Conservation (phyloP, 1,284 basidiomycete genomes). For the Malassezia dermatis region DNA sequence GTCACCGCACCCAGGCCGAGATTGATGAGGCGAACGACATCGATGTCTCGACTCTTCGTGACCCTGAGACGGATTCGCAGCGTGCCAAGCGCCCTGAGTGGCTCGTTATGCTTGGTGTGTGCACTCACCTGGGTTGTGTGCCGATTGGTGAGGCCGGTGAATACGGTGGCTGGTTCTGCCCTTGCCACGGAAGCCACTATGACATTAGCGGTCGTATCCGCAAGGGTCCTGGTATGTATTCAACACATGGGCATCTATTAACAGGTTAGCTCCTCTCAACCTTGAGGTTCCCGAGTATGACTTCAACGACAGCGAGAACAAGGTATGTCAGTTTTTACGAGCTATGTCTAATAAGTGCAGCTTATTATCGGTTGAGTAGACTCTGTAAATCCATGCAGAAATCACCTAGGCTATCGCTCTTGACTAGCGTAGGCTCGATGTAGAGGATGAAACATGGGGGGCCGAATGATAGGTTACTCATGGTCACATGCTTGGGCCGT, state of each 20-base stretch:
- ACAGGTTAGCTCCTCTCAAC: constrained; percentile 59
- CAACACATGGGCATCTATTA: constrained; percentile 3
- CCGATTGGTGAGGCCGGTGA: constrained; percentile 93
- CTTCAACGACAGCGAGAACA: constrained; percentile 48
- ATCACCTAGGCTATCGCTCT: not conserved
- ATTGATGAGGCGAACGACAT: constrained; percentile 80
- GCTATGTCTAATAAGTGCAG: not conserved
- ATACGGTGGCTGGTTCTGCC: constrained; percentile 60
- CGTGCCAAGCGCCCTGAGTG: constrained; percentile 92
- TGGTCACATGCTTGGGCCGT: not conserved
- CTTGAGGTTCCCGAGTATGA: constrained; percentile 61
- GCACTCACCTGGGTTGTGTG: constrained; percentile 98
- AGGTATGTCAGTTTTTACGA: constrained; percentile 52
- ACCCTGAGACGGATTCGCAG: constrained; percentile 80
- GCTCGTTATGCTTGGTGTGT: constrained; percentile 59
- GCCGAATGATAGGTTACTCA: not conserved
- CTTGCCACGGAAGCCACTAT: constrained; percentile 94
- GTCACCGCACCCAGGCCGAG: constrained; percentile 84
- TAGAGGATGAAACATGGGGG: too few species aligned
- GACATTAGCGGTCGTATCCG: constrained; percentile 91
- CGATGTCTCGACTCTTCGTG: constrained; percentile 78
- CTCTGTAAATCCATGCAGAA: not conserved
- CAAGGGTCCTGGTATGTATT: constrained; percentile 57
- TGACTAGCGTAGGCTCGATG: not conserved
- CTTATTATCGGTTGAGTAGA: constrained; percentile 16